Conservation (phyloP, 495 filamentous ascomycete genomes). For the Aspergillus nanangensis region DNA sequence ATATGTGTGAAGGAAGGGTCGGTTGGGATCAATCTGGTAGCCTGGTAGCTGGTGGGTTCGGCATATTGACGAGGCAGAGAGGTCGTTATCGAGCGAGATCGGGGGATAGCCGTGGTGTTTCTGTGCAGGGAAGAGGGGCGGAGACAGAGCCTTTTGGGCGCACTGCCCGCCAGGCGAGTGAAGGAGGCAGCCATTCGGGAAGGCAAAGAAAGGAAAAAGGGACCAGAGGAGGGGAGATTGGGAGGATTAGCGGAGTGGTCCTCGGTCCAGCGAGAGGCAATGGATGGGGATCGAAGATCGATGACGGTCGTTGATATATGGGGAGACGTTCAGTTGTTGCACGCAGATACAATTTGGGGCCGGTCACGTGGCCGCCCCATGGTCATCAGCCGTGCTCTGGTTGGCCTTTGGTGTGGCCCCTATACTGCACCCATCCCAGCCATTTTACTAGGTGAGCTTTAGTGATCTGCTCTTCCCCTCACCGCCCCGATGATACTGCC, state of each 20-base stretch:
- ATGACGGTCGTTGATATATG: too few species aligned
- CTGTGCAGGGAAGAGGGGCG: constrained; percentile 41
- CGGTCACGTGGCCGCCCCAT: constrained; percentile 35
- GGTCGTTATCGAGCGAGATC: constrained; percentile 63
- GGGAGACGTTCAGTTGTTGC: too few species aligned
- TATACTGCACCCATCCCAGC: constrained; percentile 17
- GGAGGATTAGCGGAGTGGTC: too few species aligned
- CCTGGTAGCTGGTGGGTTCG: constrained; percentile 50
- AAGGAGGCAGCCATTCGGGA: constrained; percentile 62
- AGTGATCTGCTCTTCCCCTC: constrained; percentile 19
- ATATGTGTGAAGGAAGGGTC: constrained; percentile 53
- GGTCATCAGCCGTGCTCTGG: constrained; percentile 40
- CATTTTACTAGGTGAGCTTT: constrained; percentile 10
- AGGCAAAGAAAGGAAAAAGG: constrained; percentile 18
- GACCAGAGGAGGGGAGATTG: constrained; percentile 24
- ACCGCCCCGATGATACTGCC: constrained; percentile 34
- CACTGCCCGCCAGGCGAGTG: constrained; percentile 57
- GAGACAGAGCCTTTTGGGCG: constrained; percentile 61
- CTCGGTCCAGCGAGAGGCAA: constrained; percentile 38
- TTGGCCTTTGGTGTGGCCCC: constrained; percentile 21
- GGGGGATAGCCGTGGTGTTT: constrained; percentile 31
- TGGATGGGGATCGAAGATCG: constrained; percentile 23
- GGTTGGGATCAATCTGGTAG: constrained; percentile 55
- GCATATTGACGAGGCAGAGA: constrained; percentile 61
- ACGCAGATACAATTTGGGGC: constrained; percentile 34